phyloP scores from a whole-genome alignment of 306 rosid species.

The Cicer pinnatifidum region DNA sequence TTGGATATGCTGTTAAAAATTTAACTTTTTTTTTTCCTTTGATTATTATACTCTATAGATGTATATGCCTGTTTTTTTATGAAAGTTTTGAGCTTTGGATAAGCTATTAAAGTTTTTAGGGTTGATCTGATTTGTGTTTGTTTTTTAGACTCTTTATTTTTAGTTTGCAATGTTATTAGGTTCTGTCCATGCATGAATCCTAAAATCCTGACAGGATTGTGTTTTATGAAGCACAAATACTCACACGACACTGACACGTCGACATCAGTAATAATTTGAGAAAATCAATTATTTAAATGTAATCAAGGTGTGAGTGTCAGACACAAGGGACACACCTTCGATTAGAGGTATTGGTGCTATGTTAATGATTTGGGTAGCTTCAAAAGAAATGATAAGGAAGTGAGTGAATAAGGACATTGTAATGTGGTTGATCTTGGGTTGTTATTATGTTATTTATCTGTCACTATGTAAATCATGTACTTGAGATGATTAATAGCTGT shows the following conservation, averaged over 20 bases:
- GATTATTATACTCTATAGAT: too few relatives aligned
- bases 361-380: neutral
- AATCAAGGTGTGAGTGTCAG: neutral
- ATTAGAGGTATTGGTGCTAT: too few relatives aligned
- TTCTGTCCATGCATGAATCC: slow-evolving; percentile 2
- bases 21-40: too few relatives aligned
- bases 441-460: neutral
- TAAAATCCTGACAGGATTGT: neutral
- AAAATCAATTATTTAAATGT: too few relatives aligned
- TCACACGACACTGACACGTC: too few relatives aligned
- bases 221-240: too few relatives aligned
- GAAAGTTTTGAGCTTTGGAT: slow-evolving; percentile 12
- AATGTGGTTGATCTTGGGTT: slow-evolving; percentile 31
- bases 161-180: neutral
- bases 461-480: neutral
- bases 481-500: neutral
- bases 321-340: too few relatives aligned
- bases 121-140: slow-evolving; percentile 17
- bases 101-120: neutral
- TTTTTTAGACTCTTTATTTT: neutral
- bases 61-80: neutral
- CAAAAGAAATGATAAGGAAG: neutral
- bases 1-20: neutral
- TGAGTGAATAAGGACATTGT: neutral
- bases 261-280: too few relatives aligned